Evolutionary conservation across 2,329 filamentous ascomycete species (phyloP).

Genomic region (Cordyceps tenuipes): DNA sequence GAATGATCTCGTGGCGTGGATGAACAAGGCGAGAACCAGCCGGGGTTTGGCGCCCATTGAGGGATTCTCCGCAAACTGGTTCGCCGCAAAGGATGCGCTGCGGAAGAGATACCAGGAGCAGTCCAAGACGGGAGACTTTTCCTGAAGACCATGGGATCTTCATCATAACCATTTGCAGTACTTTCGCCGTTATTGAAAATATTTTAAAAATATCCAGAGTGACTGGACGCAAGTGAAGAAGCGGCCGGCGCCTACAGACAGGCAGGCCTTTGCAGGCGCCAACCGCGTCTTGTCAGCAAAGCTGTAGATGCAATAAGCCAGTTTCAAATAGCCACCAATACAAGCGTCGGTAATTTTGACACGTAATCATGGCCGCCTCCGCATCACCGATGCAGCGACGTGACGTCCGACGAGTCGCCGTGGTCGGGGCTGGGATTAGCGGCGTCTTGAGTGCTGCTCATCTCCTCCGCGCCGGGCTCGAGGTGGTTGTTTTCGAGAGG

Average conservation of each 20-base stretch:
- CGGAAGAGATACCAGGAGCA: neutral
- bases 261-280: neutral
- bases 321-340: neutral
- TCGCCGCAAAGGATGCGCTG: neutral
- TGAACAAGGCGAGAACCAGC: neutral
- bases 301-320: neutral
- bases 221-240: neutral
- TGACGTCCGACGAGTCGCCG: conserved; percentile 21
- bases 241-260: neutral
- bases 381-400: neutral
- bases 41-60: neutral
- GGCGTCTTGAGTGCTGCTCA: conserved; percentile 31
- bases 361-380: no score
- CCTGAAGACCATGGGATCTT: neutral
- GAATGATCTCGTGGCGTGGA: neutral
- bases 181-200: neutral
- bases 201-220: neutral
- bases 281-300: neutral
- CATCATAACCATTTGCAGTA: neutral
- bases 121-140: neutral
- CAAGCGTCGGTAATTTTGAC: no score
- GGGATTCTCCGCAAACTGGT: neutral
- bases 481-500: conserved; percentile 32
- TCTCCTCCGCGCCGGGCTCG: conserved; percentile 25
- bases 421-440: conserved; percentile 33